Base-by-base conservation (phyloP, 2,329 filamentous ascomycete species). In the Rhynchosporium agropyri region DNA sequence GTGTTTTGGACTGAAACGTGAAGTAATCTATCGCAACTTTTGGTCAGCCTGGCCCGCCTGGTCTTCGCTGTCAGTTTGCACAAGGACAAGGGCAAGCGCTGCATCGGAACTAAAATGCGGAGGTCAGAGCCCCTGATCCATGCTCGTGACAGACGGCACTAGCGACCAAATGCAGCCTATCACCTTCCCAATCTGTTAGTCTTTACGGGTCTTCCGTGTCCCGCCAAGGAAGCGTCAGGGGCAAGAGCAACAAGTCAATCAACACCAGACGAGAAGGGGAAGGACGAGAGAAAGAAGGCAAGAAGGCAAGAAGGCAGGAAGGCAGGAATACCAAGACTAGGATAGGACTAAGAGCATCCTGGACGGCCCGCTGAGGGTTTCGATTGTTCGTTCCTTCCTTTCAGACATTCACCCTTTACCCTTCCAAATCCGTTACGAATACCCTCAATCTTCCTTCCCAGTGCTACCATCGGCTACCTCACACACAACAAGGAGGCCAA, bases 211-310 rank as follows among this genome's bases (percentile, higher is more conserved):
- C n/a, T 31, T 54, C 33, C 8, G 36, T 8, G 4, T 9, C 51
- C 33, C 51, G 42, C 42, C 50, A 48, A 46, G 50, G 7, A 48
- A 49, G 55, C 36, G 28, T 60, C 57, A 62, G 60, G 63, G 45
- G 42, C 54, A 58, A 31, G 20, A 20, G 20, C 20, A 20, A 20
- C 20, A 20, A 20, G 20, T 20, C 55, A 61, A 66, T 64, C 62
- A 66, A 64, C 62, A 60, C 56, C 62, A 64, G 60, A 66, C 64
- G 45, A 48, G 7, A n/a, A 45, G n/a, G 42, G 42, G n/a, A 45
- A n/a, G 42, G 13, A 36, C 33, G 43, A 46, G 50, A 58, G 43
- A n/a, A 38, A 15, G 53, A 43, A 29, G 31, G 28, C 12, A 36
- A 31, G 33, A 4, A 36, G 33, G 33, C 33, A 36, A 10, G 33